Percentiles rank a stretch among this genome's conserved stretches.
These are phyloP conservation scores for Flaveria floridana DNA, from an alignment of 140 eudicot species.

Conservation along the genomic window DNA sequence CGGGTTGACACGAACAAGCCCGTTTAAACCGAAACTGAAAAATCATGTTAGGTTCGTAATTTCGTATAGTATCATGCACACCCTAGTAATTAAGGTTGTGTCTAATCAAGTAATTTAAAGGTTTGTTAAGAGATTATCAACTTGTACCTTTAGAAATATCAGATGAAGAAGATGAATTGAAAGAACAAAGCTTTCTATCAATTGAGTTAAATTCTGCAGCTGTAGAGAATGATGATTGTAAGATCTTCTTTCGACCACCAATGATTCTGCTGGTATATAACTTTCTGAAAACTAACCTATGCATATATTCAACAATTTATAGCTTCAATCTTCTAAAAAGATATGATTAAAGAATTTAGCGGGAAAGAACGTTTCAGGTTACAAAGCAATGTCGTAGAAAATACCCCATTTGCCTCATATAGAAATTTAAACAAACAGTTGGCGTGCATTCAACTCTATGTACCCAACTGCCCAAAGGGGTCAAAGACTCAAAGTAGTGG, in stretches of 20 bases:
- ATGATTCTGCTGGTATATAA: neutral
- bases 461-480: neutral
- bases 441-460: neutral
- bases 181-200: neutral
- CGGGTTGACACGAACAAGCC: neutral
- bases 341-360: neutral
- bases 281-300: neutral
- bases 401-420: too few species aligned
- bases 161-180: neutral
- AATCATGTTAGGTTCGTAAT: too few species aligned
- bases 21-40: too few species aligned
- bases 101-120: too few species aligned
- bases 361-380: neutral
- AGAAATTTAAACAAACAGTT: neutral
- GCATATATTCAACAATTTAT: slow-evolving; percentile 15
- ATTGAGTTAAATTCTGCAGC: neutral
- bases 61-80: too few species aligned
- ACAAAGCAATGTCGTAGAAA: neutral
- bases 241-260: slow-evolving; percentile 16
- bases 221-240: slow-evolving; percentile 5
- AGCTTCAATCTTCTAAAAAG: too few species aligned
- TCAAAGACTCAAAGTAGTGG: neutral
- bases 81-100: too few species aligned
- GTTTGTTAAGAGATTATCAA: too few species aligned
- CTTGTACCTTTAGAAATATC: slow-evolving; percentile 24